These are phyloP conservation scores for Chalciporus sp. DNA, from an alignment of 1,284 basidiomycete species.

Conservation along the genomic window DNA sequence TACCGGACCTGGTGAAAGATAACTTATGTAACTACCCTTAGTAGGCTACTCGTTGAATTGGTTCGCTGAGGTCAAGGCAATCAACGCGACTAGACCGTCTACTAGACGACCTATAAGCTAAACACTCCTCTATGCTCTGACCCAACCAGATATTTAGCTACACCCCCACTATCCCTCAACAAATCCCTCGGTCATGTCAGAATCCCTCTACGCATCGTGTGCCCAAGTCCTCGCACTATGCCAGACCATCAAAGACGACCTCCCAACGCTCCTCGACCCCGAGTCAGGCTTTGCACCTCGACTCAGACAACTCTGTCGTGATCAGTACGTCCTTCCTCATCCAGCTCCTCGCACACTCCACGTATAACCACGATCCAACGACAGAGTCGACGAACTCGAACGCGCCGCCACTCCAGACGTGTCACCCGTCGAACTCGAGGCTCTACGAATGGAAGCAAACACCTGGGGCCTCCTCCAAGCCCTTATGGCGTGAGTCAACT, in stretches of 20 bases:
- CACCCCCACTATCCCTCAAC: not conserved
- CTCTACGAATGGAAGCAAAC: slow-evolving; percentile 72
- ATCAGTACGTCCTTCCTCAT: slow-evolving; percentile 50
- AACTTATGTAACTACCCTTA: no score
- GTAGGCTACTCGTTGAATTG: no score
- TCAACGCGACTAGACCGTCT: no score
- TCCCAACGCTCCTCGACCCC: slow-evolving; percentile 62
- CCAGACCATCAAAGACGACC: slow-evolving; percentile 61
- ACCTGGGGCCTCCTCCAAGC: slow-evolving; percentile 83
- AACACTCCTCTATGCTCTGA: not conserved
- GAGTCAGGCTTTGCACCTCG: slow-evolving; percentile 69
- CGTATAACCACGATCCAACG: slow-evolving; percentile 1
- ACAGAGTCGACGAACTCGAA: slow-evolving; percentile 55
- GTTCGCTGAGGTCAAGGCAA: no score
- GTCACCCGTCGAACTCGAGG: slow-evolving; percentile 55
- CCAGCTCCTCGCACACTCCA: not conserved
- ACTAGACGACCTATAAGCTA: no score
- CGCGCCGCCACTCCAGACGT: slow-evolving; percentile 40
- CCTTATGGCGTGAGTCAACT: slow-evolving; percentile 60
- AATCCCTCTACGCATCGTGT: slow-evolving; percentile 55
- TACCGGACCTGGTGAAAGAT: no score
- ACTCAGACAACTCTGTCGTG: slow-evolving; percentile 62
- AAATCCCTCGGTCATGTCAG: slow-evolving; percentile 24
- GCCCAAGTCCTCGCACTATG: slow-evolving; percentile 65
- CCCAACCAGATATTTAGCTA: not conserved